Base-by-base conservation (phyloP, 805 yeast genomes). In the Teunomyces lycoperdinae region DNA sequence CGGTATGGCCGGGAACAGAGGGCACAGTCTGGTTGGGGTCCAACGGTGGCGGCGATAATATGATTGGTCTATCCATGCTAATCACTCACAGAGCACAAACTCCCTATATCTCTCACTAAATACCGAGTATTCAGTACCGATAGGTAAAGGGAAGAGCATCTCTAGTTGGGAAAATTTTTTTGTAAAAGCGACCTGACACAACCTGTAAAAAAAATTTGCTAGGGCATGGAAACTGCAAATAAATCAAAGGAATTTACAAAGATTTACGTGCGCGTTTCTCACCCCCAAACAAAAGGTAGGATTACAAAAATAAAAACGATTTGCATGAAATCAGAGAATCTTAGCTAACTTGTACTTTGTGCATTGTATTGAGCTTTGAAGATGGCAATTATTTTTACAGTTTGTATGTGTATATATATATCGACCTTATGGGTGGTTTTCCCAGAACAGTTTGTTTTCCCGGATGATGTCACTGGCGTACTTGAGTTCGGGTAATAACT, bases 361-460 rank as follows among this genome's bases (percentile, higher is more conserved):
- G 24, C 17, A 20, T 4, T 20, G 6, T 20, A 20, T 20, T 20
- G 24, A 20, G 24, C 4, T 20, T 20, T 20, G 24, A 20, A 20
- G 24, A 20, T 4, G 24, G 24, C 20, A 3, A 31, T 32, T 32
- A 5, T 32, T 32, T 32, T 13, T 32, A 32, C 34, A 32, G 34
- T 32, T 32, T 32, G 13, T 32, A 16, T 13, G 5, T 14, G 9
- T 7, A 16, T 32, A 13, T 35, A 9, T 9, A 9, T 17, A 36
- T 36, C 39, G 6, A 20, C 24, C 24, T 20, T 13, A 32, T 29
- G 20, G 43, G 26, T 50, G 47, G 8, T 44, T 29, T 31, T 49
- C 41, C 94, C 94, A 87, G 61, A 71, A 84, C 28, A 58, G 60
- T 52, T 76, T 74, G 64, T 87, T 87, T 33, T 71, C 69, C 40